Evolutionary conservation across 2,329 filamentous ascomycete genomes (phyloP), one percentile per base, ranked within the genome.

Genomic region (Penicillium sp.): DNA sequence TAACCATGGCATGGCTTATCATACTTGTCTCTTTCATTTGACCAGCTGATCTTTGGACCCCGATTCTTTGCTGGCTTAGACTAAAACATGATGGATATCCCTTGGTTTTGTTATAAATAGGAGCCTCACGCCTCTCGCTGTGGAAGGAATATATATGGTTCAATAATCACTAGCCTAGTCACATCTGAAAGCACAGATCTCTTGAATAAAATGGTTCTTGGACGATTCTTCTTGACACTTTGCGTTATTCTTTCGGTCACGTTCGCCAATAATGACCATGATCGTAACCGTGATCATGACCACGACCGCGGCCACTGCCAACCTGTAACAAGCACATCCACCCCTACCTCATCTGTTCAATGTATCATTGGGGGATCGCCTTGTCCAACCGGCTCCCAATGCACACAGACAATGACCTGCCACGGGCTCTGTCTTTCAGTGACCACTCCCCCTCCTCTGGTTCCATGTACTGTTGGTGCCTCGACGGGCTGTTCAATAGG

Each of bases 371-470:
- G 43, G 14, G 43, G 43, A n/a, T 26, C 14, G 13, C 43, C 43
- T 46, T 46, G 43, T 25, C 43, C 43, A 28, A 28, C 25, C 13
- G 43, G 43, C 7, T 46, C 43, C 6, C 13, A 16, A 26, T 46
- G 43, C 25, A 46, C 43, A 14, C 43, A 46, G 22, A 46, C 43
- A 46, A 46, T 46, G 43, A 46, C 43, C 25, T 46, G 43, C 25
- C 43, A 46, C 25, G 43, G 43, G 13, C 43, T 46, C 25, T 46
- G 43, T n/a, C 14, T 46, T 10, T 46, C 43, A 6, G 25, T 46
- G 4, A 3, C 13, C 10, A 28, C 25, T 28, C 43, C 19, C 2
- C 43, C 43, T 28, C 43, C 43, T 8, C 5, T 28, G 16, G 14
- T 46, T 28, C 43, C 43, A 28, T 46, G 43, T 14, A 46, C 25